phyloP scores from a whole-genome alignment of 225 moss, liverwort and hornwort species.

The Asterella californica region DNA sequence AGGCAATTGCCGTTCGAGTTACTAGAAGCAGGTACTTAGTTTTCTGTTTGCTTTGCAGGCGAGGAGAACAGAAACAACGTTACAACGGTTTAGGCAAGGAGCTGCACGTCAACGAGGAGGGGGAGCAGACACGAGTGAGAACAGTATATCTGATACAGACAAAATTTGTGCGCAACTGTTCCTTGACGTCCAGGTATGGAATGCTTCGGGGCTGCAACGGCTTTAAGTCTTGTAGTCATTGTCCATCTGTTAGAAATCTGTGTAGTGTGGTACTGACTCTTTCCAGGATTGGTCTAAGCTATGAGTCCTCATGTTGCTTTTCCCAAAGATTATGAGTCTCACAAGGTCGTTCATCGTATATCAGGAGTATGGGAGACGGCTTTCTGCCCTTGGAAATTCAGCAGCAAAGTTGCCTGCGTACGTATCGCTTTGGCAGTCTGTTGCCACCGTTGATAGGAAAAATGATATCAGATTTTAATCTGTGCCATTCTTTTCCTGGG shows the following conservation, averaged over 20 bases:
- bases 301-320: not conserved
- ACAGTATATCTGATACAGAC: constrained; percentile 76
- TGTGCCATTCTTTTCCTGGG: not conserved
- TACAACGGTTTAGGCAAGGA: constrained; percentile 64
- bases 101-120: constrained; percentile 71
- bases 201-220: not conserved
- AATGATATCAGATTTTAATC: constrained; percentile 38
- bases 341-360: constrained; percentile 10
- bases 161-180: constrained; percentile 92
- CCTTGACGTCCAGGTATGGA: constrained; percentile 74
- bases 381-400: constrained; percentile 53
- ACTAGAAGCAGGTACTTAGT: not conserved
- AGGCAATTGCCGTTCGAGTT: not conserved
- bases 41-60: constrained; percentile 44
- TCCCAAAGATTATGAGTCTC: not conserved
- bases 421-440: constrained; percentile 75
- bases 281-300: not conserved
- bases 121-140: constrained; percentile 75
- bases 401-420: constrained; percentile 61
- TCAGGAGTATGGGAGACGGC: constrained; percentile 77
- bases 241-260: not conserved
- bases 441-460: constrained; percentile 66
- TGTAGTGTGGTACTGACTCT: not conserved
- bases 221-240: not conserved
- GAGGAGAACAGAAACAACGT: constrained; percentile 69